phyloP scores from a whole-genome alignment of 208 protist species.

The Crithidia brevicula region DNA sequence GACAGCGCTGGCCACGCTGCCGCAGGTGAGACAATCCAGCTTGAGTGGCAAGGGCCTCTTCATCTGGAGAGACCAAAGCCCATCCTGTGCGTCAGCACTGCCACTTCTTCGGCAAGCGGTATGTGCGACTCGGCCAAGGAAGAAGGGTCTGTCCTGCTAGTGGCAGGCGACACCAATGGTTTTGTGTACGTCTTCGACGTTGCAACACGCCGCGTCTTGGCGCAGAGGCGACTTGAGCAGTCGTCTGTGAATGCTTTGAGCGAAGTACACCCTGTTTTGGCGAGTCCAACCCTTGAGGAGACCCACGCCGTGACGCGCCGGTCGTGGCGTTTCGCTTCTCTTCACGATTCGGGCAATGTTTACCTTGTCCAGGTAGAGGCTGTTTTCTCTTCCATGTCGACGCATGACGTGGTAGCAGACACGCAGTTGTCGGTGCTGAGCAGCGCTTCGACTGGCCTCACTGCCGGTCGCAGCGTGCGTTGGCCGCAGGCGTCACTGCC shows the following conservation, averaged over 20 bases:
- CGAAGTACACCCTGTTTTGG: constrained; percentile 9
- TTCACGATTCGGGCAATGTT: constrained; percentile 55
- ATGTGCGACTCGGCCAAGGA: not conserved
- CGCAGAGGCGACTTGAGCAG: constrained; percentile 29
- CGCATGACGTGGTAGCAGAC: not conserved
- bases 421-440: constrained; percentile 13
- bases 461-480: constrained; percentile 50
- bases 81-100: constrained; percentile 37
- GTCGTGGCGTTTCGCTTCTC: constrained; percentile 30
- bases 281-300: not conserved
- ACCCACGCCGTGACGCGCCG: not conserved
- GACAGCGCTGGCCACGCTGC: not conserved
- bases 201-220: constrained; percentile 10
- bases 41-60: constrained; percentile 22
- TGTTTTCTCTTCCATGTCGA: not conserved
- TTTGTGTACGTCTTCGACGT: constrained; percentile 39
- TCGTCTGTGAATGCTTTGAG: constrained; percentile 65
- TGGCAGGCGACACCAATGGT: constrained; percentile 74
- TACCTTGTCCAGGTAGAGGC: constrained; percentile 24
- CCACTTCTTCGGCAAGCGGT: not conserved
- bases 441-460: constrained; percentile 51
- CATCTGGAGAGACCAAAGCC: constrained; percentile 37
- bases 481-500: constrained; percentile 29
- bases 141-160: constrained; percentile 11
- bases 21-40: not conserved